Percentiles rank a stretch among this genome's conserved stretches.
Conservation (phyloP, 139 green algal genomes). For the Yamagishiella unicocca region DNA sequence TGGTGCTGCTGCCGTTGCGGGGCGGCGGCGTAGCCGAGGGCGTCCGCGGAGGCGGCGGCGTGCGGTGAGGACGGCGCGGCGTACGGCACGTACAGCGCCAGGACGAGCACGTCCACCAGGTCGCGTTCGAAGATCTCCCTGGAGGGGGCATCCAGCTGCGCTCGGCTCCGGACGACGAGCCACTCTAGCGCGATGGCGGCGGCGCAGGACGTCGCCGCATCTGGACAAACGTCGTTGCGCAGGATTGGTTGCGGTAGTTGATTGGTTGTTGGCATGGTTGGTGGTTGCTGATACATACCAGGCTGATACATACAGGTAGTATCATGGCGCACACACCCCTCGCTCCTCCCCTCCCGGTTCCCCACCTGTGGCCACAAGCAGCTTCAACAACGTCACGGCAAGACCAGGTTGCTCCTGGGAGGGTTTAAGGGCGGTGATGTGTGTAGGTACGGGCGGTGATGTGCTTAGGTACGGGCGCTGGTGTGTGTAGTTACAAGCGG, state of each 20-base stretch:
- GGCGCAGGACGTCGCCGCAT: not conserved
- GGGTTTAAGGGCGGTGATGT: too few species aligned
- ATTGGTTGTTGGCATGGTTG: too few species aligned
- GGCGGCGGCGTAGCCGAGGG: not conserved
- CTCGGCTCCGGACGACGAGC: slow-evolving; percentile 36
- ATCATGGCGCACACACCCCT: too few species aligned
- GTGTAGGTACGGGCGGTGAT: too few species aligned
- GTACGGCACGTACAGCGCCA: slow-evolving; percentile 43
- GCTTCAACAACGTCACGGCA: slow-evolving; percentile 60
- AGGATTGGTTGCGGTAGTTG: too few species aligned
- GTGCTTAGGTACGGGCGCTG: too few species aligned
- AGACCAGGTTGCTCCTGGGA: slow-evolving; percentile 47
- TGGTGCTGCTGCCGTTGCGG: not conserved
- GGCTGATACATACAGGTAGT: too few species aligned
- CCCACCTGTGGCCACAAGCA: slow-evolving; percentile 45
- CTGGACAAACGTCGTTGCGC: too few species aligned
- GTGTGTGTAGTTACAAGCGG: too few species aligned
- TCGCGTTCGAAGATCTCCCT: slow-evolving; percentile 41
- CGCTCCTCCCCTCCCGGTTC: too few species aligned
- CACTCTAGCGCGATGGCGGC: slow-evolving; percentile 46
- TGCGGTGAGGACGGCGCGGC: not conserved
- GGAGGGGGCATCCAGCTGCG: slow-evolving; percentile 21
- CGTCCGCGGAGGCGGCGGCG: not conserved
- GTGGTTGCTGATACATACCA: too few species aligned
- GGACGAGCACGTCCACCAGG: slow-evolving; percentile 43